Conservation (phyloP, 805 yeast genomes). For the Debaryomyces prosopidis region DNA sequence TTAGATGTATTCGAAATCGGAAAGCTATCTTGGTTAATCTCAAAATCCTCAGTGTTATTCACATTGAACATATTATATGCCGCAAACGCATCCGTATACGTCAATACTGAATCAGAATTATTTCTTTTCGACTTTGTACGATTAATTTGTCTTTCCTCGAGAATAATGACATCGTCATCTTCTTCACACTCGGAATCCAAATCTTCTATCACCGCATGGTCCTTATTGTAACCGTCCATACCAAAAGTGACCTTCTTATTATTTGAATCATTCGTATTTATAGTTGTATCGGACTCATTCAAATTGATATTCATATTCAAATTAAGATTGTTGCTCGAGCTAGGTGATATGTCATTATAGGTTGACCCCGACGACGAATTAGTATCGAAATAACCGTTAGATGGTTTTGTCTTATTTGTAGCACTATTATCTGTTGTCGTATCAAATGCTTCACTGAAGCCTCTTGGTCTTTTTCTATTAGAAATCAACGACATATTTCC, state of each 20-base stretch:
- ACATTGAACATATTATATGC: slow-evolving; percentile 47
- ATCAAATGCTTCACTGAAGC: slow-evolving; percentile 42
- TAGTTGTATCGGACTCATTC: slow-evolving; percentile 5
- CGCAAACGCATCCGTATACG: slow-evolving; percentile 39
- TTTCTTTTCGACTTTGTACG: slow-evolving; percentile 22
- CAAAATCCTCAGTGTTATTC: slow-evolving; percentile 20
- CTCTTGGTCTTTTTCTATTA: slow-evolving; percentile 47
- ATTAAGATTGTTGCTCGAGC: neutral
- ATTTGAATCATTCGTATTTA: neutral
- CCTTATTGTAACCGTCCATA: slow-evolving; percentile 18
- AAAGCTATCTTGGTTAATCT: slow-evolving; percentile 1
- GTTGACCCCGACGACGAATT: slow-evolving; percentile 11
- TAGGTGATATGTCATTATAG: slow-evolving; percentile 8
- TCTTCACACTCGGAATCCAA: slow-evolving; percentile 21
- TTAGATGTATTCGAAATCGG: slow-evolving; percentile 14
- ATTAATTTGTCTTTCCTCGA: slow-evolving; percentile 31
- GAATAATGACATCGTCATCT: slow-evolving; percentile 35
- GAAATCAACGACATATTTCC: slow-evolving; percentile 34
- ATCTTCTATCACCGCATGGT: slow-evolving; percentile 8
- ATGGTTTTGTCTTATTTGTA: slow-evolving; percentile 7
- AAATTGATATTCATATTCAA: slow-evolving; percentile 6
- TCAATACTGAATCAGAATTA: slow-evolving; percentile 37
- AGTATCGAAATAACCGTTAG: slow-evolving; percentile 9
- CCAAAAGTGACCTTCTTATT: neutral
- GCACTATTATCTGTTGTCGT: slow-evolving; percentile 6